Evolutionary conservation across 2,329 filamentous ascomycete genomes (phyloP).

Genomic region (Didymella glomerata): DNA sequence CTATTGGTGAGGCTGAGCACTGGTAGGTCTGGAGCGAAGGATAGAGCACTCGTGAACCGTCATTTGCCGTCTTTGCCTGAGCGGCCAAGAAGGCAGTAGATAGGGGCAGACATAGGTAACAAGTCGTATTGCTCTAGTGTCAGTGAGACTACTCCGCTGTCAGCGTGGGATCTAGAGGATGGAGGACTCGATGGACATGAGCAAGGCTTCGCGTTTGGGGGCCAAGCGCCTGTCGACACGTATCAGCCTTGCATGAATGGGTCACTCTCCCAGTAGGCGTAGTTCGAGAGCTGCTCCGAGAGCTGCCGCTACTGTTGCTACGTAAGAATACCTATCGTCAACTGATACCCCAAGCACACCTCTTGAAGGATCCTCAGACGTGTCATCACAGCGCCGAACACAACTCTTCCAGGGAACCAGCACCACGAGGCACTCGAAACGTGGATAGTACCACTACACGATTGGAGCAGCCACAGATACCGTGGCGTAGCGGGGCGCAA

Average conservation of each 20-base stretch:
- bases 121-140: not conserved
- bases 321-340: not conserved
- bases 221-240: not conserved
- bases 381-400: not conserved
- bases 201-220: not conserved
- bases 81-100: not conserved
- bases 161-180: not conserved
- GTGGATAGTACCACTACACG: not conserved
- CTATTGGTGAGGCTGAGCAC: not conserved
- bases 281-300: too few species aligned
- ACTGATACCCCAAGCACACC: not conserved
- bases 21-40: not conserved
- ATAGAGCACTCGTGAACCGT: not conserved
- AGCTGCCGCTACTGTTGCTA: not conserved
- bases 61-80: not conserved
- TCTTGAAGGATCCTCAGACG: not conserved
- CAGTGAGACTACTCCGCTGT: not conserved
- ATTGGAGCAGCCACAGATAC: not conserved
- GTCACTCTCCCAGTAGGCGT: too few species aligned
- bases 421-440: not conserved
- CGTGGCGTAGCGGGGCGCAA: not conserved
- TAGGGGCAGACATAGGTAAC: too few species aligned
- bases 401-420: not conserved
- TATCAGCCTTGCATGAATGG: not conserved
- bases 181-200: not conserved